Evolutionary conservation across 257 asterid species (phyloP).

Genomic region (Primulina tabacum): DNA sequence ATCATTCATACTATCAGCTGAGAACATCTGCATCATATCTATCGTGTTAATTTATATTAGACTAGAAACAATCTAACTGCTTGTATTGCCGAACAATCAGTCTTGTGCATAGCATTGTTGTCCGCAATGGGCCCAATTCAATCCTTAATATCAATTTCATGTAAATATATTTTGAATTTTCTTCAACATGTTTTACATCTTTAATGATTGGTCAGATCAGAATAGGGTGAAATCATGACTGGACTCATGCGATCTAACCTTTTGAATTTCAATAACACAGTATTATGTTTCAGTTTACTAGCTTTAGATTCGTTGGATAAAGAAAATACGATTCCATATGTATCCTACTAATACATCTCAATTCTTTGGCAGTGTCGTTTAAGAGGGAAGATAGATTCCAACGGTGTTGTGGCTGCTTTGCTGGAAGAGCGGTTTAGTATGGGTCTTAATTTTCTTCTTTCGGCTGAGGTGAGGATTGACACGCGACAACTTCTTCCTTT

Average conservation of each 20-base stretch:
- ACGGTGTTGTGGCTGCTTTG: constrained; percentile 66
- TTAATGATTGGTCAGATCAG: constrained; percentile 1
- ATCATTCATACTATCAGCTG: not conserved
- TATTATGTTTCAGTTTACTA: not conserved
- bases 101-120: not conserved
- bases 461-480: constrained; percentile 74
- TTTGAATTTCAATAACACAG: not conserved
- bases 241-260: not conserved
- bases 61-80: not conserved
- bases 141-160: not conserved
- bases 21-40: not conserved
- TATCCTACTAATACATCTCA: constrained; percentile 7
- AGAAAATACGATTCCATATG: not conserved
- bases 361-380: constrained; percentile 67
- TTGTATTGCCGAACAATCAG: not conserved
- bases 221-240: not conserved
- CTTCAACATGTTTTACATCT: constrained; percentile 1
- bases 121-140: not conserved
- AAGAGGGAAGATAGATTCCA: constrained; percentile 88
- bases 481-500: not conserved
- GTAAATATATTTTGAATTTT: not conserved
- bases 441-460: constrained; percentile 89
- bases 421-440: constrained; percentile 79
- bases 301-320: not conserved
- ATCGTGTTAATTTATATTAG: not conserved